phyloP scores from a whole-genome alignment of 73 alveolate genomes.

The Paramecium tetraurelia region DNA sequence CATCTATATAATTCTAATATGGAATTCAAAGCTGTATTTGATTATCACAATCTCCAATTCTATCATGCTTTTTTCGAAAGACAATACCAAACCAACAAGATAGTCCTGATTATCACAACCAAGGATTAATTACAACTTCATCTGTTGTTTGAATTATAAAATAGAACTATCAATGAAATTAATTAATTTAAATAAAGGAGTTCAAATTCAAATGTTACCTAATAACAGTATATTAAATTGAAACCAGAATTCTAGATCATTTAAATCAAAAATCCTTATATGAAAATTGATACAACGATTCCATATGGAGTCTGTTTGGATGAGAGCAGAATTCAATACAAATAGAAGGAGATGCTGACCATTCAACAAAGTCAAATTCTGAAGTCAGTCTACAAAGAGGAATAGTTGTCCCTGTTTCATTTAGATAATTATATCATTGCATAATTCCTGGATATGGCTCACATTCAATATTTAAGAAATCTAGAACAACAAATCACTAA shows the following conservation, averaged over 20 bases:
- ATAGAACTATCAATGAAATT: background rate
- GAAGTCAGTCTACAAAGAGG: background rate
- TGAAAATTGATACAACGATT: background rate
- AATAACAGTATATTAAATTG: background rate
- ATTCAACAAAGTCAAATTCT: background rate
- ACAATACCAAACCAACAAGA: background rate
- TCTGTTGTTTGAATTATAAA: background rate
- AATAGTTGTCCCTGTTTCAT: background rate
- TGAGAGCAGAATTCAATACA: constrained; percentile 9
- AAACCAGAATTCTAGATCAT: background rate
- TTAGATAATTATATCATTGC: background rate
- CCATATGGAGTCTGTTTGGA: constrained; percentile 32
- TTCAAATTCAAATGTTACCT: background rate
- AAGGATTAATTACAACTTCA: background rate
- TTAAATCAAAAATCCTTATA: background rate
- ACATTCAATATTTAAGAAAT: background rate
- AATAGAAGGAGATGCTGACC: background rate
- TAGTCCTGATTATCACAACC: background rate
- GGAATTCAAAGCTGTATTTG: background rate
- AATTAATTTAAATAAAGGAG: background rate
- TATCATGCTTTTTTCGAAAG: background rate
- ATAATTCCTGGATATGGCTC: constrained; percentile 17
- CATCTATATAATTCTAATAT: background rate
- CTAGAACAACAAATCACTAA: background rate
- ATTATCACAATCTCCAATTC: background rate